These are phyloP conservation scores for Onygenales sp. DNA, from an alignment of 2,329 filamentous ascomycete genomes.

Conservation along the genomic window DNA sequence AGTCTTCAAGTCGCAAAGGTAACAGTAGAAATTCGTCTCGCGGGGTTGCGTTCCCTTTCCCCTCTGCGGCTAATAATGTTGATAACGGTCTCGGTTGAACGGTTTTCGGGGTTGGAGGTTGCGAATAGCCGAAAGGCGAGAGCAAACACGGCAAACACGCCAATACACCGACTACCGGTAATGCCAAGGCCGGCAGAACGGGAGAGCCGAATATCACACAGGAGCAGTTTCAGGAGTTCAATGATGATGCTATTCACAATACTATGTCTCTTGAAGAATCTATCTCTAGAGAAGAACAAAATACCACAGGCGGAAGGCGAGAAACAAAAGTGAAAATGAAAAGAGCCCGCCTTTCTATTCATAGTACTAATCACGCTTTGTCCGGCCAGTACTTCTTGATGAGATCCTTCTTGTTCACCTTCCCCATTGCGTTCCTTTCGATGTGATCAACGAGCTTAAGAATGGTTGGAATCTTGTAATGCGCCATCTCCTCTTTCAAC, in stretches of 20 bases:
- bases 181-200: neutral
- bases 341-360: too few species aligned
- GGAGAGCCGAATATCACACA: neutral
- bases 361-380: neutral
- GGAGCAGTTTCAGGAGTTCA: too few species aligned
- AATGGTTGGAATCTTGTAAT: slow-evolving; percentile 90
- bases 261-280: too few species aligned
- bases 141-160: slow-evolving; percentile 4
- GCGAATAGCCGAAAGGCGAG: neutral
- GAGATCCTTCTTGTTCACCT: slow-evolving; percentile 43
- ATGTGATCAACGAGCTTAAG: slow-evolving; percentile 71
- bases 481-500: slow-evolving; percentile 62
- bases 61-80: neutral
- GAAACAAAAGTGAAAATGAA: too few species aligned
- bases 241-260: too few species aligned
- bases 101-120: too few species aligned
- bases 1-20: too few species aligned
- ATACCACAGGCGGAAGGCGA: too few species aligned
- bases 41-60: neutral
- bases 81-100: too few species aligned
- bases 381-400: slow-evolving; percentile 28
- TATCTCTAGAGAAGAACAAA: too few species aligned
- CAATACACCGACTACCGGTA: slow-evolving; percentile 2
- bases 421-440: slow-evolving; percentile 91
- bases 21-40: too few species aligned